These are phyloP conservation scores for Podila clonocystis DNA, from an alignment of 192 early-diverging fungal species.

Conservation along the genomic window DNA sequence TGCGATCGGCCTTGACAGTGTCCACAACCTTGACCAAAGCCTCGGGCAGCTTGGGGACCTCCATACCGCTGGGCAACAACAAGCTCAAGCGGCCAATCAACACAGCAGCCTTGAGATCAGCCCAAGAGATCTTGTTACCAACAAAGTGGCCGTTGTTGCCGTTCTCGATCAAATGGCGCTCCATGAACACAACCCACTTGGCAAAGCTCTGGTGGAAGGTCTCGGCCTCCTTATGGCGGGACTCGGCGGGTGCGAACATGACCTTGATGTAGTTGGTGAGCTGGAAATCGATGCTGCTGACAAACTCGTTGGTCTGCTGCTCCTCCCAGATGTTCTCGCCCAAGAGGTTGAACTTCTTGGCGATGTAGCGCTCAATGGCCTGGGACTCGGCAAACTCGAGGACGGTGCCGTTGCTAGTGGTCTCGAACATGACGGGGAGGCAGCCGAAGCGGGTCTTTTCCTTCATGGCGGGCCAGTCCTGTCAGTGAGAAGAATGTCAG, in stretches of 20 bases:
- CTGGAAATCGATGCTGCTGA: slow-evolving; percentile 2
- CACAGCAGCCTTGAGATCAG: slow-evolving; percentile 19
- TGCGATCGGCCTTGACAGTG: slow-evolving; percentile 2
- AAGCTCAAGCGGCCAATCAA: slow-evolving; percentile 12
- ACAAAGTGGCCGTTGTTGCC: slow-evolving; percentile 29
- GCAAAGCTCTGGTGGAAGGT: neutral
- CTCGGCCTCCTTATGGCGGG: neutral
- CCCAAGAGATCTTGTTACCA: slow-evolving; percentile 22
- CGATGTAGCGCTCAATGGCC: slow-evolving; percentile 44
- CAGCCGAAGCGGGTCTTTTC: slow-evolving; percentile 20
- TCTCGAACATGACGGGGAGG: slow-evolving; percentile 26
- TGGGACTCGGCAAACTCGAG: slow-evolving; percentile 30
- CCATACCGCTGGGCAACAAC: slow-evolving; percentile 13
- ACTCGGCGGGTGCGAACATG: neutral
- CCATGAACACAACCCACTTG: slow-evolving; percentile 11
- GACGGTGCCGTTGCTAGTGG: slow-evolving; percentile 10
- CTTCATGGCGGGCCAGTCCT: slow-evolving; percentile 35
- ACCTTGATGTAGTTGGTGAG: neutral
- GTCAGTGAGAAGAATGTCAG: neutral
- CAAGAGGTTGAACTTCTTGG: slow-evolving; percentile 27
- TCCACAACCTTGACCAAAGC: slow-evolving; percentile 5
- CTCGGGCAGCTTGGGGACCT: neutral
- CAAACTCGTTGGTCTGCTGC: neutral
- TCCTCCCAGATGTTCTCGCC: slow-evolving; percentile 15
- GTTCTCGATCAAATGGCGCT: slow-evolving; percentile 4